Base-by-base conservation (phyloP, 805 yeast species). In the Komagataella kurtzmanii region DNA sequence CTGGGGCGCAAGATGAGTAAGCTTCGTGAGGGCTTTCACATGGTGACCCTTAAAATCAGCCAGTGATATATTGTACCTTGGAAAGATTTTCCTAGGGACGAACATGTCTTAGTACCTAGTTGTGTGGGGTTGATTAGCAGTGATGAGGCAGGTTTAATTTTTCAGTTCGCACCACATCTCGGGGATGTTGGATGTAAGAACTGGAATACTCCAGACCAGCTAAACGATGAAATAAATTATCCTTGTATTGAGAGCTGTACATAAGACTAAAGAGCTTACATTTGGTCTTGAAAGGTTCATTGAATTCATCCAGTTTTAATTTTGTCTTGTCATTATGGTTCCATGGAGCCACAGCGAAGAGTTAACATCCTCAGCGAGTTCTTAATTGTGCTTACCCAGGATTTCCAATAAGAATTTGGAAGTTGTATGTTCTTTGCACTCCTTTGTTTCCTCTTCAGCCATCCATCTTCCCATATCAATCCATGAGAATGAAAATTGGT, bases 11-110 rank as follows among this genome's bases (percentile, higher is more conserved):
- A 88, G 63, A 44, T 76, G 78, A 12, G 80, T 74, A 69, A 90
- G 79, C 54, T 69, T 75, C 48, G 79, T 75, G 24, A 91, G 69
- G 0, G 97, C 96, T 54, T 80, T 81, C 54, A 80, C 79, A 59
- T 91, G 98, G 62, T 90, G 97, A 10, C 97, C 97, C 58, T 88
- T 88, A 67, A 88, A 88, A 63, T 86, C 89, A 1, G 93, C 80
- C 18, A 84, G 66, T 1, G 81, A 72, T 12, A 89, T 76, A 50
- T 79, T 78, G 62, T 85, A 85, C 12, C 75, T 72, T 1, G 97
- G 96, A 59, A 90, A 90, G n/a, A 65, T 62, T 43, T 69, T 60
- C 50, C 97, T 67, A 1, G 97, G 96, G 12, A 74, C 62, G 61
- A 88, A 88, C 19, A 18, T 44, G 40, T 30, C 14, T 5, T 30